Evolutionary conservation across 73 alveolate species (phyloP), one percentile per base, ranked within the genome.

Genomic region (Paramecium pentaurelia): DNA sequence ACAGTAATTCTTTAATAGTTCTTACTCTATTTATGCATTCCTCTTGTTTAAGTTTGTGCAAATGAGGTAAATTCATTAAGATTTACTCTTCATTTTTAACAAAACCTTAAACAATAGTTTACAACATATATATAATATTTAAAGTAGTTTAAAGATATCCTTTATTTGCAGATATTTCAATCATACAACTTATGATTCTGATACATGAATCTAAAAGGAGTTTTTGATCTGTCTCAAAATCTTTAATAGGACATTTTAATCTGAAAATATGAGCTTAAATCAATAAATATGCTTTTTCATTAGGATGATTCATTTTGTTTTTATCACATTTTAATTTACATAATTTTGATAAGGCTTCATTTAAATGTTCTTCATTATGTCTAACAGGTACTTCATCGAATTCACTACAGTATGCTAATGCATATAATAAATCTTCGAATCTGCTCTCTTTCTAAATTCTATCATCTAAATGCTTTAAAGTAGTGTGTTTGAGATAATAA

Each of bases 301-400:
- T 95, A 0, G 99, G 98, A 85, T 95, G 93, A 16, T 96, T 99
- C 83, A 95, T 92, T 84, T 95, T 97, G 58, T 95, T 95, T 92
- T 95, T 95, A 14, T 98, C 97, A 22, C 95, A 97, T 92, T 92
- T 93, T 49, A 97, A 86, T 7, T 99, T 99, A 49, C 98, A 95
- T 68, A 97, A 94, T 38, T 93, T 95, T 27, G 99, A 96, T 73
- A 98, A 95, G 47, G 98, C 99, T 83, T 97, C 99, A 92, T 98
- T 98, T 60, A 97, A 95, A 75, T 92, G 96, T 70, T 98, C 99
- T 97, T 98, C 99, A 32, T 98, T 98, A 92, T 98, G 99, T 71
- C 99, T 94, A 0, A 98, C 99, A 2, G 99, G 99, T 40, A 98
- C 97, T 58, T 98, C 99, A 14, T 95, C 93, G 86, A 98, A 98